Evolutionary conservation across 257 asterid genomes (phyloP), one percentile per base, ranked within the genome.

Genomic region (Cynanchum wilfordii): DNA sequence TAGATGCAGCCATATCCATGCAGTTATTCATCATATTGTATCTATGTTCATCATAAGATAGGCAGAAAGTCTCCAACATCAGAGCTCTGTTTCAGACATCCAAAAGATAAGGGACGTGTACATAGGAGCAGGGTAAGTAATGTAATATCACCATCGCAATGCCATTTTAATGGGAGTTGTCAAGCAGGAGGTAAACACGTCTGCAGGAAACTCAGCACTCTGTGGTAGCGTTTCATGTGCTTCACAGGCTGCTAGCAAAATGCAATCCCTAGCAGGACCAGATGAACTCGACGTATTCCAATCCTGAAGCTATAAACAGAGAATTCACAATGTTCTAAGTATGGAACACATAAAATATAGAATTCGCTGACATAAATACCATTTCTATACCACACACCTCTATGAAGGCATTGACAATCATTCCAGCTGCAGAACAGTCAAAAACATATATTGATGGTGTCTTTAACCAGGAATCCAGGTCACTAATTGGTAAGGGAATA

Each of bases 371-470:
- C 49, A 74, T 71, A 70, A 44, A 66, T 13, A 22, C 40, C 51
- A 74, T 9, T 9, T 29, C 16, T 27, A 66, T 2, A 56, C 49
- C 54, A 30, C 50, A 68, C 80, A 91, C 99, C 93, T 89, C 93
- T 56, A 84, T 83, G 83, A 95, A 95, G 78, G 97, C 91, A 77
- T 81, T 92, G 78, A 95, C 87, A 84, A 95, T 86, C 85, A 89
- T 77, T 77, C 98, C 99, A 72, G 99, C 99, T 45, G 99, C 98
- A 69, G 99, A 92, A 90, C 98, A 95, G 80, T 95, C 99, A 83
- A 95, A 92, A 68, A 92, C 99, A 82, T 92, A 95, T 78, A 92
- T 92, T 13, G 99, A 95, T 19, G 99, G 99, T 11, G 98, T 90
- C 85, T 84, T 87, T 90, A 95, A 80, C 99, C 99, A 95, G 70